phyloP scores from a whole-genome alignment of 129 eudicot genomes.

The Flaveria robusta region DNA sequence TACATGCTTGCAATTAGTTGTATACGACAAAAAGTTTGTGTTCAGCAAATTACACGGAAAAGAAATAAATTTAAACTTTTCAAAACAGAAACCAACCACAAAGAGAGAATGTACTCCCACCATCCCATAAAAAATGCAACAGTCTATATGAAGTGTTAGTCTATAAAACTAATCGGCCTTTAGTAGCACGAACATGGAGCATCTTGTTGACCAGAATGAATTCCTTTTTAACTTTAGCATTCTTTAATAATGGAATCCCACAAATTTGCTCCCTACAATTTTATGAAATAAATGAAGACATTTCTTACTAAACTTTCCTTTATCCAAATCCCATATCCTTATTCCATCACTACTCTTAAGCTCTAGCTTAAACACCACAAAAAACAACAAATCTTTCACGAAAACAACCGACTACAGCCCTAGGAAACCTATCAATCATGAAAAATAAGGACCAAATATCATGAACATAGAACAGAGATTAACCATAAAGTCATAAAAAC shows the following conservation, averaged over 20 bases:
- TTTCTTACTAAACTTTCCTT: not conserved
- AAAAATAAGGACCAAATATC: not conserved
- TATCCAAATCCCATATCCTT: too few relatives aligned
- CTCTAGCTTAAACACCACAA: not conserved
- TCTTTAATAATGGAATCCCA: not conserved
- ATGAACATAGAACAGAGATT: not conserved
- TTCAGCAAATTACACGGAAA: not conserved
- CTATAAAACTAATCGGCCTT: not conserved
- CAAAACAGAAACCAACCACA: not conserved
- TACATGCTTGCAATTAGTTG: conserved; percentile 4
- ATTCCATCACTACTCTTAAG: too few relatives aligned
- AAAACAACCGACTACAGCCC: not conserved
- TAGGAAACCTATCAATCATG: not conserved
- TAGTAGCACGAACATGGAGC: not conserved
- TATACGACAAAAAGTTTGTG: not conserved
- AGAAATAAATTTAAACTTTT: not conserved
- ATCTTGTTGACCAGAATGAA: conserved; percentile 14
- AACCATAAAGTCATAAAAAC: not conserved
- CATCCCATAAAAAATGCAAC: not conserved
- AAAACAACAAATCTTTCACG: not conserved
- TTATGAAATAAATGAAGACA: not conserved
- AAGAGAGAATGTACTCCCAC: conserved; percentile 4
- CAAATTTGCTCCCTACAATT: not conserved
- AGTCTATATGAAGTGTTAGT: not conserved
- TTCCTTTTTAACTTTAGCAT: conserved; percentile 1